Base-by-base conservation (phyloP, 2,329 filamentous ascomycete species). In the Pseudogymnoascus sp. region DNA sequence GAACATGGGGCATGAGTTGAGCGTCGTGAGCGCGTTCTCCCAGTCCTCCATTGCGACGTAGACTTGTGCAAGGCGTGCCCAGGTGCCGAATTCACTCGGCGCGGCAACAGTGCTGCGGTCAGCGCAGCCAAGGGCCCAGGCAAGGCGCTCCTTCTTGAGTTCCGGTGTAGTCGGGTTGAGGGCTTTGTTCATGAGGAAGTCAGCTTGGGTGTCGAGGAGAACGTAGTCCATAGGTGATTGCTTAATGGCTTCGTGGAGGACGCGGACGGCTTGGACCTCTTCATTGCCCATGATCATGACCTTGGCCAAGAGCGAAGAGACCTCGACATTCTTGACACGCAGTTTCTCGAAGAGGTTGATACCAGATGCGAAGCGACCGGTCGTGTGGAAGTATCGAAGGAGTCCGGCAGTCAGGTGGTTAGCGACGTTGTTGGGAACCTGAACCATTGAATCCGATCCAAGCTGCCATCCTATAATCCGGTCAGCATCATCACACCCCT, bases 1-100 rank as follows among this genome's bases (percentile, higher is more conserved):
- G 74, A 99, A 99, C 94, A 99, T 99, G 7, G 94, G 94, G 74
- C 94, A 99, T 15, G 94, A 99, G 76, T 99, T 99, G 59, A 99
- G 81, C 3, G 94, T 97, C 4, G 96, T 86, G 22, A 99, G 82
- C 0, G 94, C 94, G 67, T 97, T 85, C 71, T 97, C 94, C 91
- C 94, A 99, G 71, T 96, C 90, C 72, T 99, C 94, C 75, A 96
- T 84, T 58, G 88, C 84, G 61, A 97, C 90, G 68, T 99, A 99
- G 33, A 97, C 89, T 72, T 97, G 91, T 2, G 92, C 92, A 65
- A 99, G 76, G 62, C 92, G 83, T 62, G 94, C 93, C 94, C 94
- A 99, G 0, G 94, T 97, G 60, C 90, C 90, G 71, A 99, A 99
- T 73, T 99, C 94, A 73, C 91, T 97, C 0, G 94, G 94, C 0